Conservation (phyloP, 2,329 filamentous ascomycete species). For the Exserohilum turcica region DNA sequence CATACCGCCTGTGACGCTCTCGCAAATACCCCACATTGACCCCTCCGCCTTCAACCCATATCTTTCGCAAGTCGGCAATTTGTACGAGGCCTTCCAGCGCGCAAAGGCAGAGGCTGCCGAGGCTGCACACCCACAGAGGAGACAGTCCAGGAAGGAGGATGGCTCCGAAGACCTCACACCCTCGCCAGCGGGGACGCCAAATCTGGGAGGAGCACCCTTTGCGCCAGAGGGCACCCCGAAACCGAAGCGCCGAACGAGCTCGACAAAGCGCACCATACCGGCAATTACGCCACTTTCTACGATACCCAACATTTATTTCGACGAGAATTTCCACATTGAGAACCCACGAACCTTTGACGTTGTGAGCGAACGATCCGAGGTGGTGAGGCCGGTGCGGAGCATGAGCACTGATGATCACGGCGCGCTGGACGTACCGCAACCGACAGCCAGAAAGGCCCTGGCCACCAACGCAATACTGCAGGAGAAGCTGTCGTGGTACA, state of each 20-base stretch:
- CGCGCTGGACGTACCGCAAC: slow-evolving; percentile 60
- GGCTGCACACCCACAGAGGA: slow-evolving; percentile 53
- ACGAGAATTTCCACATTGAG: slow-evolving; percentile 91
- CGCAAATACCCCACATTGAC: slow-evolving; percentile 84
- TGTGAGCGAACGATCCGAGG: slow-evolving; percentile 92
- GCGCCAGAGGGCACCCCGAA: slow-evolving; percentile 57
- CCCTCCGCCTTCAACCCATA: slow-evolving; percentile 81
- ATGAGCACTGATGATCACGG: slow-evolving; percentile 58
- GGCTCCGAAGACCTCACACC: slow-evolving; percentile 53
- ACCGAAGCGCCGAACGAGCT: slow-evolving; percentile 57
- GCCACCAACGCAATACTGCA: slow-evolving; percentile 97
- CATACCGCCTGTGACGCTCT: slow-evolving; percentile 90
- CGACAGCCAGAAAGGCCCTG: slow-evolving; percentile 73
- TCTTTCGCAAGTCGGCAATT: slow-evolving; percentile 77
- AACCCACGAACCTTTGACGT: slow-evolving; percentile 96
- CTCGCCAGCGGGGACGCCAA: slow-evolving; percentile 46
- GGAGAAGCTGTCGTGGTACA: slow-evolving; percentile 99
- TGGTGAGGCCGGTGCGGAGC: slow-evolving; percentile 70
- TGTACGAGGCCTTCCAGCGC: slow-evolving; percentile 88
- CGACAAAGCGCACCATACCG: slow-evolving; percentile 65
- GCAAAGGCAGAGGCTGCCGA: slow-evolving; percentile 76
- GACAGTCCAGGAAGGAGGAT: slow-evolving; percentile 57
- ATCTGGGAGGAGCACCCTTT: slow-evolving; percentile 47
- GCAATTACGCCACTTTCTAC: slow-evolving; percentile 86
- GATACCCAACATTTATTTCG: slow-evolving; percentile 91